Conservation (phyloP, 768 basidiomycete genomes). For the Serendipita indica region DNA sequence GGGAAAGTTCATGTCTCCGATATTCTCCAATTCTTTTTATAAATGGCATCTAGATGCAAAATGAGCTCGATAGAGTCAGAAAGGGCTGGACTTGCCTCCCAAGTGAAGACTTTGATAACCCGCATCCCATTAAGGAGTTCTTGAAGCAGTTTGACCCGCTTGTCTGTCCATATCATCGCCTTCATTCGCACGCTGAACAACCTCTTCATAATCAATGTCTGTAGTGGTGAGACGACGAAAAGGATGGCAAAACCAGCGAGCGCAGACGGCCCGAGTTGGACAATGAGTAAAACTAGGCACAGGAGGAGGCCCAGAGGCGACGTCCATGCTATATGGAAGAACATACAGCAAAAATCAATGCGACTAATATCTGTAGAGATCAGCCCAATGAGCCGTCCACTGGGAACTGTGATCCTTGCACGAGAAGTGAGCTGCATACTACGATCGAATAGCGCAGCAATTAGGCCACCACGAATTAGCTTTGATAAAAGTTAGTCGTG, state of each 20-base stretch:
- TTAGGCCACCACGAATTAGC: constrained; percentile 67
- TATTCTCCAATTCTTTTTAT: constrained; percentile 56
- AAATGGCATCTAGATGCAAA: constrained; percentile 40
- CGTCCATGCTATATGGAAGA: constrained; percentile 70
- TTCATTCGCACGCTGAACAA: constrained; percentile 55
- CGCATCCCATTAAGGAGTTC: constrained; percentile 83
- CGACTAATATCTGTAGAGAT: constrained; percentile 86
- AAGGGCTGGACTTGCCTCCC: constrained; percentile 35
- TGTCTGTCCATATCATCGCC: constrained; percentile 82
- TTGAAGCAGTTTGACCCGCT: constrained; percentile 74
- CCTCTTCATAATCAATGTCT: constrained; percentile 55
- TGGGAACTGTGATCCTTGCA: constrained; percentile 63
- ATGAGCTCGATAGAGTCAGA: constrained; percentile 15
- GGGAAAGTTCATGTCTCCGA: constrained; percentile 52
- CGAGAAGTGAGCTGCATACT: constrained; percentile 64
- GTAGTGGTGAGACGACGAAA: constrained; percentile 55
- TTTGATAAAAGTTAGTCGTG: not conserved
- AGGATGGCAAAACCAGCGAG: constrained; percentile 47
- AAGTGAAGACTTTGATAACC: constrained; percentile 84
- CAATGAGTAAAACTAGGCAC: constrained; percentile 56
- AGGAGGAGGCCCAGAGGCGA: constrained; percentile 64
- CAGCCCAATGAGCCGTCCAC: constrained; percentile 84
- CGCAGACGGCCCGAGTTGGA: constrained; percentile 51
- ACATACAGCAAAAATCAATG: constrained; percentile 64
- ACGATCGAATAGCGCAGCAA: constrained; percentile 71